Base-by-base conservation (phyloP, 2,329 filamentous ascomycete species). In the Ophioceras dolichostomum region DNA sequence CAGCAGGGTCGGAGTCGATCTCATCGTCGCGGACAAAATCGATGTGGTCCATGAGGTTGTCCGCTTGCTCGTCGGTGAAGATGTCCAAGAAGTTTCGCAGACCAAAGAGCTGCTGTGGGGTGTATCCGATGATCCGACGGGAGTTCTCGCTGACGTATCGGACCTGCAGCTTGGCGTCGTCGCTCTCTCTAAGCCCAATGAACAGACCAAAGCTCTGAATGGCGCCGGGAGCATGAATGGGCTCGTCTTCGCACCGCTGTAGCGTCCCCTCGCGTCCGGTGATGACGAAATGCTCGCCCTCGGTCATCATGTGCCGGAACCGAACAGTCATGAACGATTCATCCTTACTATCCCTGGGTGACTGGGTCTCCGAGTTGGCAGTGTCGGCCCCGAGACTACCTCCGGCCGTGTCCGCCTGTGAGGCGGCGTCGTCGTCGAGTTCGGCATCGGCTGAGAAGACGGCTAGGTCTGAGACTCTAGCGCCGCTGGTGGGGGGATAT, bases 231-330 rank as follows among this genome's bases (percentile, higher is more conserved):
- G 86, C 80, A 45, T 89, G 85, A 19, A 94, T 94, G 0, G 87
- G 86, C 49, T 94, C 87, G 49, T 94, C 87, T 55, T 94, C 87
- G 51, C 87, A 94, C 37, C 76, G 72, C 52, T 93, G 83, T 32
- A 91, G 60, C 1, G 69, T 73, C 2, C 76, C 79, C 37, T 85
- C 77, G 39, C 81, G 70, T 5, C 86, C 86, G 1, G 84, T 91
- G 38, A 94, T 83, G 21, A 94, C 73, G 19, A 81, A 76, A 58
- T 94, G 85, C 0, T 86, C 86, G 13, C 77, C 81, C 2, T 83
- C 76, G 0, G 83, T 87, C 19, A 80, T 62, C 4, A 83, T 65
- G 51, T 94, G 84, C 46, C 79, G 82, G 58, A 93, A 94, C 2
- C 86, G 78, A 18, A 76, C 67, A 1, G 83, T 84, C 2, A 87